phyloP scores from a whole-genome alignment of 305 asterid species.

The Coffea humblotiana region DNA sequence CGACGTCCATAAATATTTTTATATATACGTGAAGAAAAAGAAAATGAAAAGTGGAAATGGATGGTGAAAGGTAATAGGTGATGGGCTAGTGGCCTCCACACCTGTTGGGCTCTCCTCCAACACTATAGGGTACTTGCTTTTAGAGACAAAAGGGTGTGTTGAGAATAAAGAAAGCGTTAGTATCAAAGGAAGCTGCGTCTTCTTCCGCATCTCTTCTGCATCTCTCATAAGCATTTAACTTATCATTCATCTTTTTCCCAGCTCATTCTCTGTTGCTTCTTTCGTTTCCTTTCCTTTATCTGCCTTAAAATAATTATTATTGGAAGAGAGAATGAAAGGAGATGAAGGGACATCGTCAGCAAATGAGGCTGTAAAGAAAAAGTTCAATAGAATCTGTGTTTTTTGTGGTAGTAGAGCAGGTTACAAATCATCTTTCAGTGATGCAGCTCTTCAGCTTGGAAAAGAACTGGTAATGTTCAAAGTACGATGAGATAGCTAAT shows the following conservation, averaged over 20 bases:
- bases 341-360: slow-evolving; percentile 21
- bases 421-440: slow-evolving; percentile 44
- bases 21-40: background rate
- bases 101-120: slow-evolving; percentile 22
- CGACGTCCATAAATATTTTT: background rate
- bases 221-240: background rate
- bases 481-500: background rate
- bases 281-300: background rate
- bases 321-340: slow-evolving; percentile 13
- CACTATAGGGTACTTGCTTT: slow-evolving; percentile 15
- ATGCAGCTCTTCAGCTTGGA: slow-evolving; percentile 64
- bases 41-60: background rate
- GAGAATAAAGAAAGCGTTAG: slow-evolving; percentile 17
- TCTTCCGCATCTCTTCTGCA: slow-evolving; percentile 6
- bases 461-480: slow-evolving; percentile 42
- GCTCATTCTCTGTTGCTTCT: background rate
- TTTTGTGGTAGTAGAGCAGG: slow-evolving; percentile 67
- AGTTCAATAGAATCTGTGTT: slow-evolving; percentile 60
- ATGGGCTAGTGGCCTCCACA: background rate
- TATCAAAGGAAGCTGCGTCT: slow-evolving; percentile 5
- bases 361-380: slow-evolving; percentile 16
- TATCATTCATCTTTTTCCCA: background rate
- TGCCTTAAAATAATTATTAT: background rate
- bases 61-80: background rate
- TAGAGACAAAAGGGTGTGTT: slow-evolving; percentile 12